These are phyloP conservation scores for Inga oerstediana DNA, from an alignment of 306 rosid genomes.

Conservation along the genomic window DNA sequence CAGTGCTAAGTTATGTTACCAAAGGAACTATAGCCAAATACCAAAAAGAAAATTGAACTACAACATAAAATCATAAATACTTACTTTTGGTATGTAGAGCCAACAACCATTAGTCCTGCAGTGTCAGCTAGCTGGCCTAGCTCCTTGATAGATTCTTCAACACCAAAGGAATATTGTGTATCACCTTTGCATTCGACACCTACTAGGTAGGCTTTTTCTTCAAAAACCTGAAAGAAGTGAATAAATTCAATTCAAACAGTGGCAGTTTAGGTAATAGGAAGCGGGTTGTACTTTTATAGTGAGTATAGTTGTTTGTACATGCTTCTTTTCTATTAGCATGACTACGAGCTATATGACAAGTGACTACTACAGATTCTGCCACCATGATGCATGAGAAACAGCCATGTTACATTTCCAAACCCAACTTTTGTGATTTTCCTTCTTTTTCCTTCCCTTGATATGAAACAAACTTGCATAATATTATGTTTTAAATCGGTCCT, in stretches of 20 bases:
- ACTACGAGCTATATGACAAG: background rate
- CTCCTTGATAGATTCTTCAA: conserved; percentile 78
- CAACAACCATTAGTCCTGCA: conserved; percentile 87
- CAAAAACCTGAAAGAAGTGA: conserved; percentile 60
- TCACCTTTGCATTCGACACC: conserved; percentile 81
- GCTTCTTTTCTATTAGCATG: background rate
- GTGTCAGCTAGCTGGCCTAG: conserved; percentile 91
- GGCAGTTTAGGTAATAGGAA: conserved; percentile 5
- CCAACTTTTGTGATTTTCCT: background rate
- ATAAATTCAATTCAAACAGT: background rate
- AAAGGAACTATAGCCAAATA: conserved; percentile 12
- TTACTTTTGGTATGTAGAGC: conserved; percentile 82
- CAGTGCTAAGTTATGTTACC: background rate
- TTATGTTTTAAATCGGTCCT: background rate
- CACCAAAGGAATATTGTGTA: conserved; percentile 55
- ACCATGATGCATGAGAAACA: background rate
- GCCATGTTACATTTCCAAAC: background rate
- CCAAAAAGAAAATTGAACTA: conserved; percentile 8
- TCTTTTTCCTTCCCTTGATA: background rate
- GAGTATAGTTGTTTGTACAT: background rate
- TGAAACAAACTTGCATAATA: background rate
- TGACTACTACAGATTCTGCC: background rate
- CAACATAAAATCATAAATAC: background rate
- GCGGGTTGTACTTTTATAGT: background rate
- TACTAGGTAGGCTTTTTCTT: conserved; percentile 84